Percentiles rank a stretch among this genome's conserved stretches.
Conservation (phyloP, 139 green algal species). For the Picochlorum sp. region DNA sequence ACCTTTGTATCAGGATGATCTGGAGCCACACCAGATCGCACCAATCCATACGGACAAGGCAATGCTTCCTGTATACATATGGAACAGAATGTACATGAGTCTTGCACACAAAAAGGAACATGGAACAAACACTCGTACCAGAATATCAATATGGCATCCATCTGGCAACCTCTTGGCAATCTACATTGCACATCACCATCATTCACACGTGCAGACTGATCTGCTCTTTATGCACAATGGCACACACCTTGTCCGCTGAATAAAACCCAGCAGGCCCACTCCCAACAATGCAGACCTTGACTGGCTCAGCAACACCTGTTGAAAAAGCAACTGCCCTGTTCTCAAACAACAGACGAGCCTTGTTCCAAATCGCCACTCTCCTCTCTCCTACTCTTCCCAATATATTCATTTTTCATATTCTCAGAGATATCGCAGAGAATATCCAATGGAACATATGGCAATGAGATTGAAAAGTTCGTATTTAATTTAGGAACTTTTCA, state of each 20-base stretch:
- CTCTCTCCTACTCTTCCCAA: not conserved
- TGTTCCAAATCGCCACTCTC: too few species aligned
- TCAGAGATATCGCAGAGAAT: too few species aligned
- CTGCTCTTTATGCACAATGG: not conserved
- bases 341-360: not conserved
- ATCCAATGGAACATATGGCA: too few species aligned
- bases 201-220: not conserved
- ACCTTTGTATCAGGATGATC: conserved; percentile 91
- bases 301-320: not conserved
- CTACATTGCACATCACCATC: not conserved
- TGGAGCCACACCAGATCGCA: conserved; percentile 88
- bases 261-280: conserved; percentile 84
- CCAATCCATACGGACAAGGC: conserved; percentile 89
- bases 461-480: not conserved
- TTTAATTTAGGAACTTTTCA: not conserved
- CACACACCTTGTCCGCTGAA: conserved; percentile 51
- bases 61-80: conserved; percentile 57
- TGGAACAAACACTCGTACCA: not conserved
- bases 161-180: not conserved
- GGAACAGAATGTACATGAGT: not conserved
- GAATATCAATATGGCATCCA: not conserved
- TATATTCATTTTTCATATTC: not conserved
- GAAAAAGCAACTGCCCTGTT: conserved; percentile 4
- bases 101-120: too few species aligned
- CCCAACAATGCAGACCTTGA: conserved; percentile 69